A percentile compares a stretch with the other conserved stretches of the same genome.
Evolutionary conservation across 805 yeast species (phyloP).

Genomic region (Naumovozyma baii): DNA sequence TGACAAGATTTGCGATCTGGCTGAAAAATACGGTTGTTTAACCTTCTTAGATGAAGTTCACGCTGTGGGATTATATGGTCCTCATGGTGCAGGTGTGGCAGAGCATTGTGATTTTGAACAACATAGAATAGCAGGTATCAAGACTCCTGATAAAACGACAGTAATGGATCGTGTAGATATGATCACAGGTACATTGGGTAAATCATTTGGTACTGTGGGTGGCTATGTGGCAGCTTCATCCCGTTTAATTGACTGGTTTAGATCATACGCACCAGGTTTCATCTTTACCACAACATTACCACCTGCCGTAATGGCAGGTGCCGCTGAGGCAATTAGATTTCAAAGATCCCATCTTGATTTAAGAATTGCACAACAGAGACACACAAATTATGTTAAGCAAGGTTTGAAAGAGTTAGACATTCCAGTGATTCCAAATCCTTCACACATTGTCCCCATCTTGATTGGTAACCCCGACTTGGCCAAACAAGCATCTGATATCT

Average conservation of each 20-base stretch:
- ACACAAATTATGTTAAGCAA: constrained; percentile 76
- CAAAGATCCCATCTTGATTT: constrained; percentile 69
- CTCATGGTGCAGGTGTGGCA: constrained; percentile 99
- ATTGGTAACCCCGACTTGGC: constrained; percentile 93
- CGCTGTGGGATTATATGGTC: constrained; percentile 98
- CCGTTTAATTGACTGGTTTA: constrained; percentile 82
- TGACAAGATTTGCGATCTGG: constrained; percentile 84
- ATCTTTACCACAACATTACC: constrained; percentile 95
- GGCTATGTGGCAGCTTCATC: constrained; percentile 92
- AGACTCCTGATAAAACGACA: constrained; percentile 43
- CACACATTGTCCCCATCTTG: constrained; percentile 91
- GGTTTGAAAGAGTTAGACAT: constrained; percentile 62
- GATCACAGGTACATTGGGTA: constrained; percentile 96
- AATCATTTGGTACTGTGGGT: constrained; percentile 94
- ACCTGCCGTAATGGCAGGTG: constrained; percentile 96
- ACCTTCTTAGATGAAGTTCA: constrained; percentile 98
- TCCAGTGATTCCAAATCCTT: constrained; percentile 95
- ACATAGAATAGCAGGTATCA: constrained; percentile 60
- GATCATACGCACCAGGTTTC: constrained; percentile 95
- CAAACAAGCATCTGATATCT: constrained; percentile 79
- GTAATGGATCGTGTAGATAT: constrained; percentile 87
- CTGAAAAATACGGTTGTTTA: constrained; percentile 94
- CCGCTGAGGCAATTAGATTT: constrained; percentile 75
- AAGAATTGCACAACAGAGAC: constrained; percentile 75
- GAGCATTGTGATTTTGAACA: constrained; percentile 88